These are phyloP conservation scores for Micractinium conductrix DNA, from an alignment of 139 green algal species.

Conservation along the genomic window DNA sequence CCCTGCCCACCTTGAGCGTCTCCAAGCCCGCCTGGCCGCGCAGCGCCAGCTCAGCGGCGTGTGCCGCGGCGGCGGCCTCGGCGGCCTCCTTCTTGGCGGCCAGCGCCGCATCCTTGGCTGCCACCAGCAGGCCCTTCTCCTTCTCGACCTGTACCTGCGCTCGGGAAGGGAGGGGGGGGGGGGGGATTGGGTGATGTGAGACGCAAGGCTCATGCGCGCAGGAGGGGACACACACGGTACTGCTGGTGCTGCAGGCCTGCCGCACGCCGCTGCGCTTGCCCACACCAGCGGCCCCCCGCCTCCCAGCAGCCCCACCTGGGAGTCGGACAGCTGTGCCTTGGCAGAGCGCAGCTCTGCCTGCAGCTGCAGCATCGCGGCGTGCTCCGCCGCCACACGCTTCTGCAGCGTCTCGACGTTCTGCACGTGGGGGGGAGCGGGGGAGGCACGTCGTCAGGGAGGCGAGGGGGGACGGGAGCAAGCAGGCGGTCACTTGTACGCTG, in stretches of 20 bases:
- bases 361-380: conserved; percentile 7
- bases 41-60: conserved; percentile 10
- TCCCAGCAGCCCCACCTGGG: not conserved
- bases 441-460: no score
- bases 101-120: conserved; percentile 1
- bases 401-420: conserved; percentile 6
- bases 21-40: conserved; percentile 11
- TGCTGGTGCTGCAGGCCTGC: no score
- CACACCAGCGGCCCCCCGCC: not conserved
- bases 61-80: not conserved
- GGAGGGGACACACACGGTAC: no score
- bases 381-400: conserved; percentile 2
- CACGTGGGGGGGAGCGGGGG: no score
- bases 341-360: conserved; percentile 1
- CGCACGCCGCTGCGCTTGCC: not conserved
- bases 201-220: not conserved
- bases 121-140: conserved; percentile 20
- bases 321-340: not conserved
- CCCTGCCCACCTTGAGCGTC: not conserved
- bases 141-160: conserved; percentile 6
- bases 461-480: no score
- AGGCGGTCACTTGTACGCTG: no score
- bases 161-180: no score
- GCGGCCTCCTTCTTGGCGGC: conserved; percentile 1
- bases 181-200: not conserved